Conservation (phyloP, 2,329 filamentous ascomycete species). For the Fusarium xyrophilum region DNA sequence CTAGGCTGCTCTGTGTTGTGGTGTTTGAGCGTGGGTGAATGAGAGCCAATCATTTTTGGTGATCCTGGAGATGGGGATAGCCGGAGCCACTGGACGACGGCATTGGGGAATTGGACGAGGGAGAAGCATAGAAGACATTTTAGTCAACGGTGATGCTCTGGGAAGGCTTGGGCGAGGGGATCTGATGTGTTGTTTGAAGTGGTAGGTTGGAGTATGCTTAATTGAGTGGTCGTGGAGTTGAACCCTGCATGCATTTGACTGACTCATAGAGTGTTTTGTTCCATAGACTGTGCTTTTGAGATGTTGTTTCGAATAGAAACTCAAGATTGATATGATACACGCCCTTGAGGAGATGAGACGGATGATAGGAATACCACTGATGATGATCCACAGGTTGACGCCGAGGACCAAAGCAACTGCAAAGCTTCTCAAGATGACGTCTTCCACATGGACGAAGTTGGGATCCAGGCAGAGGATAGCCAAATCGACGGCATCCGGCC, state of each 20-base stretch:
- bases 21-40: slow-evolving; percentile 19
- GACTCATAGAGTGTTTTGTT: slow-evolving; percentile 23
- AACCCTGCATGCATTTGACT: slow-evolving; percentile 20
- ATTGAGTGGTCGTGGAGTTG: background rate
- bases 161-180: background rate
- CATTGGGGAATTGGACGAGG: no score
- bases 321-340: fast-evolving
- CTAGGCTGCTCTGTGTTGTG: slow-evolving; percentile 3
- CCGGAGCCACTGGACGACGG: background rate
- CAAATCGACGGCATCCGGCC: fast-evolving
- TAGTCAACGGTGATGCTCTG: background rate
- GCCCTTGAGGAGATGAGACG: no score
- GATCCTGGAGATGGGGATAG: background rate
- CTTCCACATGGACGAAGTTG: fast-evolving
- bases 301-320: background rate
- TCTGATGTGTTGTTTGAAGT: slow-evolving; percentile 1
- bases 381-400: no score
- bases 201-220: background rate
- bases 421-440: fast-evolving
- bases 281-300: background rate
- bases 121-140: background rate
- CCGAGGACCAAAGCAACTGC: fast-evolving
- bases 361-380: no score
- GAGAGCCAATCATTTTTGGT: slow-evolving; percentile 30
- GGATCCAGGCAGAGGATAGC: fast-evolving